Evolutionary conservation across 2,329 filamentous ascomycete genomes (phyloP), one percentile per base, ranked within the genome.

Genomic region (Colletotrichum sp.): DNA sequence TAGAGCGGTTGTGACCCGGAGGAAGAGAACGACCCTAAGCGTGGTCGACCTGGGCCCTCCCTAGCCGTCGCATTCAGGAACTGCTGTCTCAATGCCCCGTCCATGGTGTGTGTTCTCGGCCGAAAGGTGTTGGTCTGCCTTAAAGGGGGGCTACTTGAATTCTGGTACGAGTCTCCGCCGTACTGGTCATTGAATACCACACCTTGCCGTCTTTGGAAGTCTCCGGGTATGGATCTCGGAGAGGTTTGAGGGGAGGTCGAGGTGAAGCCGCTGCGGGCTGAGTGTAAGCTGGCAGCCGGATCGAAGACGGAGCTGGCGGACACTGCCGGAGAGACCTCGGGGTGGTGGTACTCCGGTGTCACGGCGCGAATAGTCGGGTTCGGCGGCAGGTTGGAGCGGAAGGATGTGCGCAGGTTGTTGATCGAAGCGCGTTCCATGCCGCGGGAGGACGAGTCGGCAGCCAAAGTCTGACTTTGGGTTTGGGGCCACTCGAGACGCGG

Each of bases 1-100:
- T 88, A 84, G 65, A 89, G 87, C 66, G 88, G 86, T 64, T 90
- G 87, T 6, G 92, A 90, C 6, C 88, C 85, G 9, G 92, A 88
- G 43, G 93, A 93, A 79, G 93, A 93, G 79, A 95, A 91, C 32
- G 94, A 95, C 66, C 93, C 93, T 59, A 95, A 91, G 67, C 93
- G 90, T 79, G 93, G 91, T 67, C 93, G 90, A 79, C 86, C 43
- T 52, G 43, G 43, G 3, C 43, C 88, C 74, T 92, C 90, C 43
- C 82, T 74, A 6, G 83, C 78, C n/a, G 84, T 81, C 15, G 85
- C 81, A 21, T 82, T 82, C 67, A 81, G 75, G 63, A 83, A 82
- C 63, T 89, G 87, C 71, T 87, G 88, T 55, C 90, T 87, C 81
- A 89, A 86, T 43, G 88, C 85, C 59, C 88, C 87, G 78, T 92